Evolutionary conservation across 352 stramenopile species (phyloP), one percentile per base, ranked within the genome.

Genomic region (Phytopythium oedochilum): DNA sequence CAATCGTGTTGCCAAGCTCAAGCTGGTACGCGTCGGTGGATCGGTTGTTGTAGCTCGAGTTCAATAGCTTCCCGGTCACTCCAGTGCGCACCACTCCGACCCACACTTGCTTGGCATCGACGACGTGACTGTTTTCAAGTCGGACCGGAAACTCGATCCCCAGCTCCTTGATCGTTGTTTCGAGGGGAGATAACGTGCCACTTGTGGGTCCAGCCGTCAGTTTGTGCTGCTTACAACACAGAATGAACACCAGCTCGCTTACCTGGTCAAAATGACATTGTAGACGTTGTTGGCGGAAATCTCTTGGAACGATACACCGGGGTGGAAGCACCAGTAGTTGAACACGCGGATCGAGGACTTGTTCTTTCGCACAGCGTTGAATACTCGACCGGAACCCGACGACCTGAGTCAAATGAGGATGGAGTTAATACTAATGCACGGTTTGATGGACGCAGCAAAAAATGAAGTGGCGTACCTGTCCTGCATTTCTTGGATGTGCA

Each of bases 241-340:
- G 45, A 6, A 55, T 45, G 14, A 34, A 55, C 11, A 18, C 44
- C 5, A 38, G 15, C 11, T 14, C 43, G 48, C 57, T 25, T 56
- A 92, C 84, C 84, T 95, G 20, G 86, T 95, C 36, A 95, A 61
- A 22, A 94, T 88, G 38, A 95, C 70, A 46, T 93, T 95, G 68
- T 94, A 86, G 32, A 95, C 87, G 53, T 92, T 96, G 36, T 98
- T 90, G 34, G 78, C 76, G 34, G 79, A 83, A 20, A 99, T 88
- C 65, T 99, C 95, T 63, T 94, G 71, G 64, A 99, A 98, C 0
- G 97, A 96, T 1, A 99, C 80, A 10, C 92, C 90, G 11, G 97
- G 96, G 53, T 97, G 93, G 64, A 99, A 98, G 62, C 97, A 99
- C 97, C 97, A 99, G 71, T 98, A 99, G 61, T 96, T 97, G 49